Conservation (phyloP, 306 rosid genomes). For the Castanopsis chinensis region DNA sequence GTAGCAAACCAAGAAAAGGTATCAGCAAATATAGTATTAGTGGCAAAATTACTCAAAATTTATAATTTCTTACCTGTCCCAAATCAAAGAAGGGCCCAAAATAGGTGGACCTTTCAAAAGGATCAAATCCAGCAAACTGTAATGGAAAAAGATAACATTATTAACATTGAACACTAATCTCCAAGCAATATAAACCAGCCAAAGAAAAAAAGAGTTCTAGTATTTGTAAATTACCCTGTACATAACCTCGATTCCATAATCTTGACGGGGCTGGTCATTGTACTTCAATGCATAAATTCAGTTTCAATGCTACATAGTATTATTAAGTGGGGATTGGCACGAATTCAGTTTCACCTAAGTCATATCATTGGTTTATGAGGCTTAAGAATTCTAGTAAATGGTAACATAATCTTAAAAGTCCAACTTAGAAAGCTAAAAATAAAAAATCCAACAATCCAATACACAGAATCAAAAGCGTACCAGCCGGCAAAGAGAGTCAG, state of each 20-base stretch:
- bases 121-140: conserved; percentile 94
- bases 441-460: neutral
- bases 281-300: conserved; percentile 62
- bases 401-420: no score
- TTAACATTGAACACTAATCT: neutral
- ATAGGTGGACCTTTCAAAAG: conserved; percentile 87
- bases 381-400: no score
- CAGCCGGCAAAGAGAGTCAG: conserved; percentile 87
- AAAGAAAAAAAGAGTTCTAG: neutral
- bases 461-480: conserved; percentile 25
- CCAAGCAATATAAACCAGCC: neutral
- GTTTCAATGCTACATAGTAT: no score
- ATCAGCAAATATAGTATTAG: conserved; percentile 9
- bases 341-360: no score
- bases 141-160: neutral
- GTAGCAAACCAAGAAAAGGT: neutral
- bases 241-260: conserved; percentile 92
- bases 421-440: no score
- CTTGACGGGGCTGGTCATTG: conserved; percentile 79
- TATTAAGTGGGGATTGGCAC: no score
- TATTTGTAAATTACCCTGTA: conserved; percentile 56
- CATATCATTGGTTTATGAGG: no score
- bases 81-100: conserved; percentile 94
- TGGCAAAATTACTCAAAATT: neutral
- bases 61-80: conserved; percentile 65